Base-by-base conservation (phyloP, 2,329 filamentous ascomycete genomes). In the Coniochaeta pulveracea region DNA sequence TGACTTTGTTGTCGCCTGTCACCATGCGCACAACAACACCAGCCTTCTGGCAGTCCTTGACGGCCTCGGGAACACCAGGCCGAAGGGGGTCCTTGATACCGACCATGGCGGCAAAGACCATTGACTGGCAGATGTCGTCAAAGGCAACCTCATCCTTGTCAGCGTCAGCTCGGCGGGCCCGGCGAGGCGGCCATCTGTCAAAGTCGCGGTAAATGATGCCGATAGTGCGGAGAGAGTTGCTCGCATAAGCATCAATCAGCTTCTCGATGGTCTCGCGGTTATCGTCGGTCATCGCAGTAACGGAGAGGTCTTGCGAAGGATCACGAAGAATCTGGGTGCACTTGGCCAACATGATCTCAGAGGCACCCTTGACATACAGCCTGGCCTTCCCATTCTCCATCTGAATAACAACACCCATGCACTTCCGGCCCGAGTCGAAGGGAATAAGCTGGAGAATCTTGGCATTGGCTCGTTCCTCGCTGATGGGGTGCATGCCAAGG, bases 1-100 rank as follows among this genome's bases (percentile, higher is more conserved):
- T 89, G 38, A 83, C 60, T 43, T 80, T 75, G 57, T 89, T 88
- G 58, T 89, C 83, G 41, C 83, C 83, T 4, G 83, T 89, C 3
- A 89, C 83, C 83, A 89, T 89, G 47, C 83, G 80, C 12, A 88
- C 81, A 39, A 80, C 71, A 9, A 89, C 82, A 38, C 83, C 83
- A 4, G 83, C 83, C 36, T 70, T 66, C 50, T 88, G 80, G 48
- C 83, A 88, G 37, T 76, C 66, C 38, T 62, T 63, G 18, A 89
- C 82, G 9, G 83, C 81, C 33, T 85, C 73, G 2, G 65, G 65
- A n/a, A 88, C 83, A 40, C 81, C 82, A 0, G 72, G 66, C 39
- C 83, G 80, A 10, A 88, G 68, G 27, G 83, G 83, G 52, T 89
- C 83, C 50, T 88, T 83, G 40, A 89, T 88, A 46, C 83, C 83